A percentile compares a stretch with the other conserved stretches of the same genome.
These are phyloP conservation scores for Hygrocybe punicea DNA, from an alignment of 768 basidiomycete species.

Conservation along the genomic window DNA sequence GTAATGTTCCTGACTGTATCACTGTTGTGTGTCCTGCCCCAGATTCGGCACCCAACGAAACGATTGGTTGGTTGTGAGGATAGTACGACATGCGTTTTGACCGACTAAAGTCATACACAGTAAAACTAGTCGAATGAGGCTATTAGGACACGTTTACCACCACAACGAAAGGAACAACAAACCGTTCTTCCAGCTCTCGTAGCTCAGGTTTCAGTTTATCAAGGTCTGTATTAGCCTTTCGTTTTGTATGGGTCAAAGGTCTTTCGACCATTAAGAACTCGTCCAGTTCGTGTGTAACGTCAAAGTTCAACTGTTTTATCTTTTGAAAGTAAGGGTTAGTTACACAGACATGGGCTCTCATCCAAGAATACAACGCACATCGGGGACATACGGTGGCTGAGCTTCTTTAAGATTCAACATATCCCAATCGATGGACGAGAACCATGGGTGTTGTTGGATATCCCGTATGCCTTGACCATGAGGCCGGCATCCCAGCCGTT, in stretches of 20 bases:
- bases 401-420: conserved; percentile 63
- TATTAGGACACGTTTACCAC: background rate
- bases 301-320: conserved; percentile 98
- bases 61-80: conserved; percentile 70
- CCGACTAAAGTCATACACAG: conserved; percentile 77
- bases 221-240: conserved; percentile 81
- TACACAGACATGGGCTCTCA: conserved; percentile 1
- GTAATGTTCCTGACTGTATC: conserved; percentile 42
- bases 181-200: conserved; percentile 92
- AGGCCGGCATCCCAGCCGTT: conserved; percentile 76
- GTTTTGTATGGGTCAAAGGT: conserved; percentile 90
- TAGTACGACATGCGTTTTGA: conserved; percentile 82
- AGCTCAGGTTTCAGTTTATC: conserved; percentile 90
- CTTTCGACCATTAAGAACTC: conserved; percentile 98
- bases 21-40: conserved; percentile 43
- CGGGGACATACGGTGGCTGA: conserved; percentile 85
- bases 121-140: conserved; percentile 56
- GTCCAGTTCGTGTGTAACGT: conserved; percentile 94
- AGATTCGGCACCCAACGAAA: conserved; percentile 40
- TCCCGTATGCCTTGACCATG: conserved; percentile 71
- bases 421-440: conserved; percentile 77
- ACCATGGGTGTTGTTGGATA: conserved; percentile 83
- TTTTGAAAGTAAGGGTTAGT: conserved; percentile 29
- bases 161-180: conserved; percentile 27
- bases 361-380: conserved; percentile 54